Conservation (phyloP, 768 basidiomycete species). For the Trametes villosa region DNA sequence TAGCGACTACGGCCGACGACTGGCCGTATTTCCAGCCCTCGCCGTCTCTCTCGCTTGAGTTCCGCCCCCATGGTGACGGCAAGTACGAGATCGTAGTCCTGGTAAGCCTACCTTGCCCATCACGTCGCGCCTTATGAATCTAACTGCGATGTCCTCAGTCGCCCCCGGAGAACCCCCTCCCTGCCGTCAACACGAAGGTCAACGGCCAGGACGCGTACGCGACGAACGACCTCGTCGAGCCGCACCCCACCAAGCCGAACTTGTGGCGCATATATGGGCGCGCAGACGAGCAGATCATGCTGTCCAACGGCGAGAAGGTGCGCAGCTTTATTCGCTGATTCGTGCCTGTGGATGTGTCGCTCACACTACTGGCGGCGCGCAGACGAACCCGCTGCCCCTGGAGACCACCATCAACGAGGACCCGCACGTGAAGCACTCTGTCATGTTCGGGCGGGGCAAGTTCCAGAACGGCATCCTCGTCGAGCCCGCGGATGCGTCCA, state of each 20-base stretch:
- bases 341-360: neutral
- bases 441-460: slow-evolving; percentile 47
- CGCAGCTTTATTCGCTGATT: slow-evolving; percentile 24
- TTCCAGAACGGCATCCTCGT: slow-evolving; percentile 46
- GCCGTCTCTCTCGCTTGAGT: neutral
- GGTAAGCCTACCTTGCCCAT: neutral
- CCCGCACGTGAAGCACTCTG: slow-evolving; percentile 35
- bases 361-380: slow-evolving; percentile 22
- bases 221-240: slow-evolving; percentile 24
- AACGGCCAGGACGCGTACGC: slow-evolving; percentile 28
- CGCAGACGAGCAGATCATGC: slow-evolving; percentile 49
- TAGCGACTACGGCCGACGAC: slow-evolving; percentile 10
- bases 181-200: slow-evolving; percentile 14
- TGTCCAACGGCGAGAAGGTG: slow-evolving; percentile 48
- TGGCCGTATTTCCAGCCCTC: slow-evolving; percentile 10
- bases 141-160: neutral
- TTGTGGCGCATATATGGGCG: slow-evolving; percentile 40
- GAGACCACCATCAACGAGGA: slow-evolving; percentile 42
- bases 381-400: slow-evolving; percentile 26
- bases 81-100: slow-evolving; percentile 13
- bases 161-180: neutral
- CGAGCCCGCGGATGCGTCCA: slow-evolving; percentile 34
- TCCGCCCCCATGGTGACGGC: slow-evolving; percentile 4
- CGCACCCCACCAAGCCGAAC: slow-evolving; percentile 23
- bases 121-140: neutral